A percentile compares a stretch with the other conserved stretches of the same genome.
phyloP scores from a whole-genome alignment of 1,284 basidiomycete genomes.

The Naganishia albida region DNA sequence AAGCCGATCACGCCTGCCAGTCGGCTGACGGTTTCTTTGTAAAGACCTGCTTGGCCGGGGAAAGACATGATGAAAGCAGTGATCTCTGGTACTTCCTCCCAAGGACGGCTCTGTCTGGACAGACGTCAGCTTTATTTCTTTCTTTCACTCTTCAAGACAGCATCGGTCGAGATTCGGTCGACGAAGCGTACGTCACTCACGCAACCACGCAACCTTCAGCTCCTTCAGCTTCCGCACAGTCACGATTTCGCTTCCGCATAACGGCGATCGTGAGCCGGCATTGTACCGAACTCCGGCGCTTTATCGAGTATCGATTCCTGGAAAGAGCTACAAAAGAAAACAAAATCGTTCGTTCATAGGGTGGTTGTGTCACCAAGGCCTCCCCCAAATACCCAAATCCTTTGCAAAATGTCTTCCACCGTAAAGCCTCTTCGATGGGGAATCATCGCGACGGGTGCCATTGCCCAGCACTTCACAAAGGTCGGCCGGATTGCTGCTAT shows the following conservation, averaged over 20 bases:
- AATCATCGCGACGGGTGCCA: constrained; percentile 54
- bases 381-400: background rate
- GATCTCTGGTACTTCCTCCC: background rate
- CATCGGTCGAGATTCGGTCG: too few species aligned
- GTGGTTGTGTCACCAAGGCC: too few species aligned
- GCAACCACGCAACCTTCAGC: too few species aligned
- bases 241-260: too few species aligned
- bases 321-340: too few species aligned
- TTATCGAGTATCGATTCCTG: too few species aligned
- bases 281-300: too few species aligned
- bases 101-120: background rate
- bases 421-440: constrained; percentile 50
- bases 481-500: constrained; percentile 30
- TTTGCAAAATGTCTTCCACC: background rate
- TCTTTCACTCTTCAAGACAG: too few species aligned
- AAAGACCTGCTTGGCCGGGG: constrained; percentile 26
- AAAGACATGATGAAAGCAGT: constrained; percentile 10
- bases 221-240: too few species aligned
- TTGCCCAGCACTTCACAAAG: constrained; percentile 45
- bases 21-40: constrained; percentile 33
- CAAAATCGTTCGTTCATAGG: too few species aligned
- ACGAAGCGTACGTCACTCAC: too few species aligned
- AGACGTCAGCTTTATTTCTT: background rate
- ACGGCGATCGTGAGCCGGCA: too few species aligned
- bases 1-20: constrained; percentile 45